These are phyloP conservation scores for Penicillium bovifimosum DNA, from an alignment of 495 filamentous ascomycete species.

Conservation along the genomic window DNA sequence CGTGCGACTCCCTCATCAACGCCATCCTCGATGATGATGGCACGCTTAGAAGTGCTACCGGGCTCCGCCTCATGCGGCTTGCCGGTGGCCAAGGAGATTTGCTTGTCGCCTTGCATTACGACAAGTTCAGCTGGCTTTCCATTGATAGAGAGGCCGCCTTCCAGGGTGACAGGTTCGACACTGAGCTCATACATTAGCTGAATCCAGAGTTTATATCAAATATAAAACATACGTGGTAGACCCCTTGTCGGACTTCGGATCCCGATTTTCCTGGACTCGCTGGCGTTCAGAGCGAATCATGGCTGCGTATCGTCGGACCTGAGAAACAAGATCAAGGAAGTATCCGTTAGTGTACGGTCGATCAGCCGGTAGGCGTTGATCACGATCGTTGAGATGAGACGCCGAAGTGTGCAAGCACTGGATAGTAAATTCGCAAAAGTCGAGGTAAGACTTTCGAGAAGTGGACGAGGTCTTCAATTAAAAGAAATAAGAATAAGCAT, in stretches of 20 bases:
- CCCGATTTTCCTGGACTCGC: conserved; percentile 22
- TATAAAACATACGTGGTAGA: not conserved
- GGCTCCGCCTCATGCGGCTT: conserved; percentile 40
- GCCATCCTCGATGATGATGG: conserved; percentile 48
- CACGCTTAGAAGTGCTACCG: conserved; percentile 53
- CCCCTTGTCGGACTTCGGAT: conserved; percentile 4
- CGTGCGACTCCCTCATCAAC: conserved; percentile 68
- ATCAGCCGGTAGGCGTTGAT: conserved; percentile 74
- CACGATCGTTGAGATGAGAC: conserved; percentile 69
- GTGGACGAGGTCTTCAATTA: conserved; percentile 65
- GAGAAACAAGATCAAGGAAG: conserved; percentile 87
- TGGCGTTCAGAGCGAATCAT: conserved; percentile 51
- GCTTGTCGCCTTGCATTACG: conserved; percentile 68
- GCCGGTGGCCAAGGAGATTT: conserved; percentile 66
- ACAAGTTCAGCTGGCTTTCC: conserved; percentile 75
- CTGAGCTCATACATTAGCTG: conserved; percentile 33
- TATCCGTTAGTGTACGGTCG: conserved; percentile 87
- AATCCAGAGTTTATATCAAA: conserved; percentile 1
- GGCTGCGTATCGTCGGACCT: conserved; percentile 69
- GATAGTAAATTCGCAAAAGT: conserved; percentile 82
- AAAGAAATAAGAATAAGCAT: conserved; percentile 57
- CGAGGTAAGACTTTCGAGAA: conserved; percentile 62
- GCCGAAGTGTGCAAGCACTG: conserved; percentile 79
- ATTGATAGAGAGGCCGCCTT: conserved; percentile 70
- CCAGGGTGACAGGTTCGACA: conserved; percentile 55